Percentiles rank a stretch among this genome's conserved stretches.
These are phyloP conservation scores for Fusarium nematophilum DNA, from an alignment of 2,329 filamentous ascomycete genomes.

Conservation along the genomic window DNA sequence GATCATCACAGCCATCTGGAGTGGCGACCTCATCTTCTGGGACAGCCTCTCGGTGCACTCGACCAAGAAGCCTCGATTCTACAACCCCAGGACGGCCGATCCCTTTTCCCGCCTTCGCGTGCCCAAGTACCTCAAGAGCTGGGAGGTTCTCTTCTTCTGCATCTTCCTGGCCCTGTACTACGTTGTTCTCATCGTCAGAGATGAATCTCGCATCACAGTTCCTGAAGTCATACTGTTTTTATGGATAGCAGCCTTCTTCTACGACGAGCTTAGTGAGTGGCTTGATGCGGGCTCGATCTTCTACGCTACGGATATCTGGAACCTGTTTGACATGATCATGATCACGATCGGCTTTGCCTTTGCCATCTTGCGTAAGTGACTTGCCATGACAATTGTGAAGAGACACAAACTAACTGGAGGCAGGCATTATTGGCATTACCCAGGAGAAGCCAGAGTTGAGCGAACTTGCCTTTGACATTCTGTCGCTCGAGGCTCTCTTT, in stretches of 20 bases:
- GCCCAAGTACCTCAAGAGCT: constrained; percentile 85
- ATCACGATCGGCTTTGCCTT: constrained; percentile 79
- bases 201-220: constrained; percentile 72
- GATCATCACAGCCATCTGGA: constrained; percentile 87
- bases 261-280: constrained; percentile 88
- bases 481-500: constrained; percentile 88
- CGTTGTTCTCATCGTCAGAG: constrained; percentile 81
- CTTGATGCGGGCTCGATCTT: constrained; percentile 88
- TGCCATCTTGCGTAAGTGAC: constrained; percentile 73
- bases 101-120: constrained; percentile 81
- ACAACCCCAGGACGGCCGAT: constrained; percentile 74
- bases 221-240: constrained; percentile 81
- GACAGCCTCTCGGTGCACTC: constrained; percentile 78
- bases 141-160: constrained; percentile 84
- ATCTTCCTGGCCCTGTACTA: constrained; percentile 86
- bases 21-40: constrained; percentile 89
- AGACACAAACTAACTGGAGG: constrained; percentile 7
- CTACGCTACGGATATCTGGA: constrained; percentile 87
- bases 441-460: constrained; percentile 71
- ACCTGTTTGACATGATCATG: constrained; percentile 78
- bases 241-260: constrained; percentile 89
- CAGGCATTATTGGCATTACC: constrained; percentile 52
- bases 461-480: constrained; percentile 86
- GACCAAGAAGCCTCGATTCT: constrained; percentile 80
- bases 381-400: fast-evolving